Evolutionary conservation across 306 rosid species (phyloP), one percentile per base, ranked within the genome.

Genomic region (Glycine latifolia): DNA sequence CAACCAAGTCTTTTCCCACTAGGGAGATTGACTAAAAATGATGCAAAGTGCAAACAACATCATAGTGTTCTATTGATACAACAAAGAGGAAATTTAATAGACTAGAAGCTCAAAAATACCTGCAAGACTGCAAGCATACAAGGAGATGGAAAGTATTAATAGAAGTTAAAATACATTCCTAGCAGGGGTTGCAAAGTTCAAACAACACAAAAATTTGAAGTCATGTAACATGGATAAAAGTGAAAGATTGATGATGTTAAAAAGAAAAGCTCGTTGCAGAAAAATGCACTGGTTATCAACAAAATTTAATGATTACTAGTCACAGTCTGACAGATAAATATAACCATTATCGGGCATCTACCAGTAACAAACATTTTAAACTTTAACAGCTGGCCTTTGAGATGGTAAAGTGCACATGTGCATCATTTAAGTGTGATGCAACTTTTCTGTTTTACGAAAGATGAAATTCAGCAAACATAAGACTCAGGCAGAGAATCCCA

Each of bases 71-170:
- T n/a, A 43, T 41, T 43, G 73, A 9, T 4, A 15, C 53, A 60
- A 67, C 15, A 46, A 81, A 49, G 31, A 66, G 69, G 52, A 31
- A 71, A 43, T 68, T 76, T 41, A 53, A 59, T 14, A 77, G 74
- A 63, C 9, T 73, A 35, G 16, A 70, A 71, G 47, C 70, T 75
- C 8, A 63, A 39, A 63, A 69, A 67, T 56, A 60, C 33, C 17
- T 12, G 50, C 79, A 37, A 70, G 72, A 43, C 6, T 15, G 6
- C 41, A 26, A 70, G 67, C 56, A 43, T 59, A 73, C 43, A 47
- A 74, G 35, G 79, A 63, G 47, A 14, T 72, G 46, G 44, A 43
- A 85, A 67, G 48, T 66, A 66, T 10, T 10, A 62, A 39, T 54
- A n/a, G 53, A 12, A 54, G 59, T 46, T 46, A 33, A 44, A 79